These are phyloP conservation scores for Trichoderma gracile DNA, from an alignment of 2,329 filamentous ascomycete genomes.

Conservation along the genomic window DNA sequence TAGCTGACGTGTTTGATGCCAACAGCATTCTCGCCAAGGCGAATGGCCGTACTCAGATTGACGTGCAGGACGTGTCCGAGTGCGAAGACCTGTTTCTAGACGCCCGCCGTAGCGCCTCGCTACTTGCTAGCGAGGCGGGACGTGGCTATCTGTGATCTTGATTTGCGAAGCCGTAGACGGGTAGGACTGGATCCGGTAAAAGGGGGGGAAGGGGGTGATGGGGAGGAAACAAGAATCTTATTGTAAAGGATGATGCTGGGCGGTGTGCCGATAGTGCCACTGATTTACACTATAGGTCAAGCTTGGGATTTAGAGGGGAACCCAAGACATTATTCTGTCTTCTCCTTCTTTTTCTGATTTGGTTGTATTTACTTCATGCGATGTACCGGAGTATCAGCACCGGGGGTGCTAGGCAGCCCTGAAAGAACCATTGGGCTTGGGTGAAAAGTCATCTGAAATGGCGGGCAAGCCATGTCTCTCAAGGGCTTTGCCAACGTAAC, in stretches of 20 bases:
- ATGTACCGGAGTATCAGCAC: slow-evolving; percentile 21
- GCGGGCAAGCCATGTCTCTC: slow-evolving; percentile 20
- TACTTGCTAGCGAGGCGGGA: slow-evolving; percentile 64
- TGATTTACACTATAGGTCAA: slow-evolving; percentile 24
- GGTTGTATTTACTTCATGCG: slow-evolving; percentile 10
- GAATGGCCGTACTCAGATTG: slow-evolving; percentile 74
- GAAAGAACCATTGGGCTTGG: slow-evolving; percentile 20
- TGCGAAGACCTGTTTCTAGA: slow-evolving; percentile 85
- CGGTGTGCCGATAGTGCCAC: slow-evolving; percentile 17
- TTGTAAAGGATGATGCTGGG: slow-evolving; percentile 23
- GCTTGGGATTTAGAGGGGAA: slow-evolving; percentile 12
- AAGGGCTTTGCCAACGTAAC: slow-evolving; percentile 16
- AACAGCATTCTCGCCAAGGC: slow-evolving; percentile 82
- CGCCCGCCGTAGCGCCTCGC: slow-evolving; percentile 71
- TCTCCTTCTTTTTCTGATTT: slow-evolving; percentile 5
- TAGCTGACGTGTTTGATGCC: slow-evolving; percentile 37
- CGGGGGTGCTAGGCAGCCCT: slow-evolving; percentile 13
- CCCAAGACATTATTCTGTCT: slow-evolving; percentile 1
- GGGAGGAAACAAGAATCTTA: neutral
- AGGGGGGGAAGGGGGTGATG: neutral
- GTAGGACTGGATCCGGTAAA: slow-evolving; percentile 13
- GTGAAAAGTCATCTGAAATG: slow-evolving; percentile 14
- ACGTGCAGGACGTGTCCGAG: slow-evolving; percentile 74
- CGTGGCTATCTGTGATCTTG: slow-evolving; percentile 62
- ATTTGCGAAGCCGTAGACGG: slow-evolving; percentile 9